Base-by-base conservation (phyloP, 768 basidiomycete species). In the Candolleomyces aberdarensis region DNA sequence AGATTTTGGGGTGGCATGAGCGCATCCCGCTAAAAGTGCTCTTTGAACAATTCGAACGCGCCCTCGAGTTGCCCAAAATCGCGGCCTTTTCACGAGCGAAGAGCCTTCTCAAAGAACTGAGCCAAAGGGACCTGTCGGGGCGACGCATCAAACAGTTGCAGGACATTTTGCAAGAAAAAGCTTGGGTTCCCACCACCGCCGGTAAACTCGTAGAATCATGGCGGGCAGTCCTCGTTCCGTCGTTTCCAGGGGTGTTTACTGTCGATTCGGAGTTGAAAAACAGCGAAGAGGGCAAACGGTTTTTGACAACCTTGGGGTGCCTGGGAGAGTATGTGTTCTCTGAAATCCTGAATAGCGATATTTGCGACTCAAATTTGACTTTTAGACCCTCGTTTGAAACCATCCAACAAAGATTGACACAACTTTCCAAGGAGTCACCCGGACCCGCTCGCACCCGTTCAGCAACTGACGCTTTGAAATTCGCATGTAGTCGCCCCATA, bases 271-370 rank as follows among this genome's bases (percentile, higher is more conserved):
- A 43, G 39, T 36, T 69, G 31, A 63, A 55, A 49, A 67, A 58
- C 0, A 64, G 72, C 49, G 29, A 50, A 52, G 62, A 29, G 59
- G 69, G 8, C 31, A 60, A 41, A 47, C 39, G 0, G 70, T 76
- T 60, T 66, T 81, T 40, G 58, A 44, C 5, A 14, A 55, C 59
- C 2, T 73, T 80, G 72, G 81, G 80, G 17, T 81, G 80, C 63
- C 63, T 66, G 1, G 71, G 80, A 20, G 67, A 64, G 80, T 80
- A 62, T n/a, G 69, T 62, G n/a, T 11, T 31, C 3, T 32, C 4
- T 31, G 14, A 53, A 13, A 43, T 43, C 14, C 10, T n/a, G 17
- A 10, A 15, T 17, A 39, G 26, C 49, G 10, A 53, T 22, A 1
- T 17, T 46, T 53, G 14, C 29, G 22, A 39, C 52, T 53, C 59